Conservation (phyloP, 257 asterid genomes). For the Jacaranda copaia region DNA sequence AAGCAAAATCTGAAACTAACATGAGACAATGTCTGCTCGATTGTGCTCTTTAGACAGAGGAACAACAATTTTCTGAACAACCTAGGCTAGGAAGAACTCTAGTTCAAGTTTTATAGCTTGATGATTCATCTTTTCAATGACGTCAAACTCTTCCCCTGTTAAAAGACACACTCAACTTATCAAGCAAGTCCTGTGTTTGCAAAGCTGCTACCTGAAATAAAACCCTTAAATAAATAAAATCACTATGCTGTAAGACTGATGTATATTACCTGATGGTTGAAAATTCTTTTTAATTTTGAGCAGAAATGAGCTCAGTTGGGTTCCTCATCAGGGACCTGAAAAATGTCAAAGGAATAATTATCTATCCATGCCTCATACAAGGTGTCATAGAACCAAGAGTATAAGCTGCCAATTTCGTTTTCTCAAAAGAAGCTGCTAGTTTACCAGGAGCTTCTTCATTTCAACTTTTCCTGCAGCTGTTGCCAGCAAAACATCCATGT, state of each 20-base stretch:
- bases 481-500: slow-evolving; percentile 82
- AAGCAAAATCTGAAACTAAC: slow-evolving; percentile 90
- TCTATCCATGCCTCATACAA: slow-evolving; percentile 90
- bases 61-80: slow-evolving; percentile 67
- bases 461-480: slow-evolving; percentile 88
- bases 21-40: slow-evolving; percentile 58
- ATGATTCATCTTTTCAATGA: slow-evolving; percentile 78
- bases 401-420: slow-evolving; percentile 91
- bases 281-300: neutral
- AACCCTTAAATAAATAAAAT: slow-evolving; percentile 11
- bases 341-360: slow-evolving; percentile 68
- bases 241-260: slow-evolving; percentile 14
- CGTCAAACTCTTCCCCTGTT: slow-evolving; percentile 87
- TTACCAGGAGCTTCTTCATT: slow-evolving; percentile 76
- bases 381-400: slow-evolving; percentile 97
- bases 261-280: neutral
- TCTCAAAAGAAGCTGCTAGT: slow-evolving; percentile 92
- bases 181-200: slow-evolving; percentile 84
- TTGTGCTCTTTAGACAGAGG: slow-evolving; percentile 79
- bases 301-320: slow-evolving; percentile 26
- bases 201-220: slow-evolving; percentile 60
- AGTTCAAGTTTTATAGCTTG: slow-evolving; percentile 86
- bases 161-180: slow-evolving; percentile 82
- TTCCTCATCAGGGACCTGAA: slow-evolving; percentile 63
- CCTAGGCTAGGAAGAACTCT: slow-evolving; percentile 82